phyloP scores from a whole-genome alignment of 306 rosid genomes.

The Benincasa hispida region DNA sequence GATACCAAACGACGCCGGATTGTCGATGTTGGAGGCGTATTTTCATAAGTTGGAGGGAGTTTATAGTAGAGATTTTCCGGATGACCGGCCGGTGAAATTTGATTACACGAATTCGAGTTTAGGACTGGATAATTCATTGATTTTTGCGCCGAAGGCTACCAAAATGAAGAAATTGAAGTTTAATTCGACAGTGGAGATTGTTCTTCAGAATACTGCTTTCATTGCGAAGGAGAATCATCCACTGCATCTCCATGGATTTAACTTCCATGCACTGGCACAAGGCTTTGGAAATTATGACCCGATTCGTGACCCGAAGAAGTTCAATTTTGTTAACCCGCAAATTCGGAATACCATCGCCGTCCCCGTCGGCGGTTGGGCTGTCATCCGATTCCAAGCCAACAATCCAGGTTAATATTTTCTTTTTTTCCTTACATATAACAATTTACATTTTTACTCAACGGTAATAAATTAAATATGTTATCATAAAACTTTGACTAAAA shows the following conservation, averaged over 20 bases:
- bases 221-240: conserved; percentile 34
- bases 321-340: conserved; percentile 48
- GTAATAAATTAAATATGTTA: no score
- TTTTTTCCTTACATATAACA: no score
- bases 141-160: conserved; percentile 35
- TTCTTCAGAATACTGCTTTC: conserved; percentile 37
- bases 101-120: conserved; percentile 20
- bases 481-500: no score
- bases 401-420: conserved; percentile 20
- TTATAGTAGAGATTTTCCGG: conserved; percentile 39
- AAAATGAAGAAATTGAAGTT: conserved; percentile 43
- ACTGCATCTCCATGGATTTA: conserved; percentile 48
- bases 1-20: conserved; percentile 17
- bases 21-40: conserved; percentile 39
- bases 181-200: conserved; percentile 42
- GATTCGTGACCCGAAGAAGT: conserved; percentile 9
- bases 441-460: no score
- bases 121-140: background rate
- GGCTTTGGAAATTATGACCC: conserved; percentile 49
- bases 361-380: conserved; percentile 57
- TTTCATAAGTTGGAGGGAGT: conserved; percentile 12
- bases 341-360: conserved; percentile 48
- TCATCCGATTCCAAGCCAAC: conserved; percentile 26
- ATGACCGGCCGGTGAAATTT: conserved; percentile 21
- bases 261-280: conserved; percentile 51